Evolutionary conservation across 2,329 filamentous ascomycete species (phyloP), one percentile per base, ranked within the genome.

Genomic region (Clonostachys sp.): DNA sequence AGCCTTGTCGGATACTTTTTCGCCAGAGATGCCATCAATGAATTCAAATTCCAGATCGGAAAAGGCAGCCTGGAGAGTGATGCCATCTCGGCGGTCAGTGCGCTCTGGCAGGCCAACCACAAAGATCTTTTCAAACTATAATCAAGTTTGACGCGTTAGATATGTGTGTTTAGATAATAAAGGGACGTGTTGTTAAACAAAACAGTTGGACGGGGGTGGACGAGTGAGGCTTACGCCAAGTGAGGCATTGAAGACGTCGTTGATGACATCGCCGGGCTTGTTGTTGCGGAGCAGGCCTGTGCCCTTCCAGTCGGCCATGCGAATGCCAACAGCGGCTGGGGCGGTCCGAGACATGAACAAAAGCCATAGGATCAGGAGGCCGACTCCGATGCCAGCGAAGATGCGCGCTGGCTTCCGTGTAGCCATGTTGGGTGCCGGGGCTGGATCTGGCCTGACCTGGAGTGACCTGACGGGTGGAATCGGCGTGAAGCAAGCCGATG

Each of bases 111-210:
- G 65, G 42, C 74, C 77, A 42, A 81, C 67, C 20, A 76, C 73
- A 51, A 79, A 69, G 14, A 81, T 73, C 45, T 74, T 67, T 34
- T 74, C 63, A 51, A 81, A 81, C 76, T 79, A 36, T 12, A 34
- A 13, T 16, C 41, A 52, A 41, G 18, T 30, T 10, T 8, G 10
- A 30, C 24, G 24, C 24, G 24, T 30, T 30, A 30, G 14, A 44
- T 5, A 13, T 34, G 30, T 16, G 14, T n/a, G 6, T 42, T 14
- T 3, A 3, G 24, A 30, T 30, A 42, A 7, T 14, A 42, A 8
- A 6, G 7, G 20, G 13, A 24, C 6, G 20, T 42, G 14, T 42
- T 42, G 14, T 42, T 20, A 5, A 30, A 39, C 12, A n/a, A n/a
- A 42, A 24, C 3, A 18, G 20, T 33, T 33, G 30, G 12, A n/a